phyloP scores from a whole-genome alignment of 352 stramenopile genomes.

The Pythium sukuiense region DNA sequence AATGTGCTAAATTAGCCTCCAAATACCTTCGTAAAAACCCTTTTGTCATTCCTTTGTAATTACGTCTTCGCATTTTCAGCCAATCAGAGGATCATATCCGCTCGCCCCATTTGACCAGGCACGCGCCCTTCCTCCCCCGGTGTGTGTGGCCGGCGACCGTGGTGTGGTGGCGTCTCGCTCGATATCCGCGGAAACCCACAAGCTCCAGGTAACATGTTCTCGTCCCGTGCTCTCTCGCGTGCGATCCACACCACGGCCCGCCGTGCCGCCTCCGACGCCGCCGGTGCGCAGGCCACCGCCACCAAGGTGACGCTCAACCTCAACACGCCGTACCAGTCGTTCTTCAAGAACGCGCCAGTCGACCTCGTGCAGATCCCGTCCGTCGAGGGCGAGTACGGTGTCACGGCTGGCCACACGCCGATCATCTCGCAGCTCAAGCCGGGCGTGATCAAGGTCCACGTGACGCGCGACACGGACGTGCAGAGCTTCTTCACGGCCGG shows the following conservation, averaged over 20 bases:
- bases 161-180: background rate
- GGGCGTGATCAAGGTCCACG: slow-evolving; percentile 90
- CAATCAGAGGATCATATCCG: slow-evolving; percentile 7
- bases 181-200: background rate
- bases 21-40: background rate
- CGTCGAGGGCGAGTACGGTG: slow-evolving; percentile 96
- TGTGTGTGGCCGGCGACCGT: slow-evolving; percentile 5
- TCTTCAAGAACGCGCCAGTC: slow-evolving; percentile 84
- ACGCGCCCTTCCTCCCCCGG: background rate
- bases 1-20: background rate
- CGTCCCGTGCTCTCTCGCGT: slow-evolving; percentile 51
- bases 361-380: slow-evolving; percentile 94
- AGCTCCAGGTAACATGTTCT: slow-evolving; percentile 39
- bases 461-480: slow-evolving; percentile 80
- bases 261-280: slow-evolving; percentile 47
- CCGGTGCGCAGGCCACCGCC: slow-evolving; percentile 45
- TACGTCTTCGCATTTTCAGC: slow-evolving; percentile 9
- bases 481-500: slow-evolving; percentile 98
- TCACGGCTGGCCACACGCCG: slow-evolving; percentile 95
- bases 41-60: background rate
- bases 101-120: background rate
- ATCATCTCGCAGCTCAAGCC: slow-evolving; percentile 98
- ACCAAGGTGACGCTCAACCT: slow-evolving; percentile 88
- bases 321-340: slow-evolving; percentile 77
- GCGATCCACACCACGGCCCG: slow-evolving; percentile 65